These are phyloP conservation scores for Eimeria brunetti DNA, from an alignment of 169 alveolate genomes.

Conservation along the genomic window DNA sequence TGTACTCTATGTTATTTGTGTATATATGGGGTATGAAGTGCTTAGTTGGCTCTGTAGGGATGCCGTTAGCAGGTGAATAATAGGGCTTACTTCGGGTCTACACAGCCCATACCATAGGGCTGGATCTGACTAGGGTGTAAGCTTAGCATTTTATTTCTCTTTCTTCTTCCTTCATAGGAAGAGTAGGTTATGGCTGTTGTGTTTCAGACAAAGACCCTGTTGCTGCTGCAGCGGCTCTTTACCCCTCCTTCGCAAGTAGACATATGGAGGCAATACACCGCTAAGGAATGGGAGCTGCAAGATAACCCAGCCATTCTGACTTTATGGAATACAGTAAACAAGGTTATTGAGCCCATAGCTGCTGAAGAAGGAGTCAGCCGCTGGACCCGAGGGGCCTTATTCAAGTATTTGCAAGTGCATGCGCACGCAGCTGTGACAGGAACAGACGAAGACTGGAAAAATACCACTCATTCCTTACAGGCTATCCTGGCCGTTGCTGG, in stretches of 20 bases:
- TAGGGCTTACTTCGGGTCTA: not conserved
- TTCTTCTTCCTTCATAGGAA: no score
- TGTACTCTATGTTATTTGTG: not conserved
- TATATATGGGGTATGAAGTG: not conserved
- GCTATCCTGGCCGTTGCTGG: not conserved
- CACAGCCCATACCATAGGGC: not conserved
- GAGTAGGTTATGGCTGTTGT: not conserved
- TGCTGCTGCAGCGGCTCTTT: conserved; percentile 19
- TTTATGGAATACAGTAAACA: not conserved
- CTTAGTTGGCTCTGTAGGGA: not conserved
- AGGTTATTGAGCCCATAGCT: not conserved
- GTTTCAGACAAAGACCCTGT: not conserved
- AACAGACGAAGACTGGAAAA: not conserved
- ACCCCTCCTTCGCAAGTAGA: not conserved
- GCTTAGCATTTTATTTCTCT: no score
- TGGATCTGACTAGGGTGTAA: no score
- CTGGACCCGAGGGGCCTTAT: not conserved
- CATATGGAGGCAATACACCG: not conserved
- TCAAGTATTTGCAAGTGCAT: not conserved
- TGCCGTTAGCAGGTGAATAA: not conserved
- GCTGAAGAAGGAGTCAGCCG: not conserved
- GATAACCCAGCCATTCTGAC: not conserved
- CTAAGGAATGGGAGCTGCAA: conserved; percentile 12
- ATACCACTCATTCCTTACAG: not conserved
- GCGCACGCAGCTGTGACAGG: not conserved